Base-by-base conservation (phyloP, 352 stramenopile species). In the Blastocystis sp. region DNA sequence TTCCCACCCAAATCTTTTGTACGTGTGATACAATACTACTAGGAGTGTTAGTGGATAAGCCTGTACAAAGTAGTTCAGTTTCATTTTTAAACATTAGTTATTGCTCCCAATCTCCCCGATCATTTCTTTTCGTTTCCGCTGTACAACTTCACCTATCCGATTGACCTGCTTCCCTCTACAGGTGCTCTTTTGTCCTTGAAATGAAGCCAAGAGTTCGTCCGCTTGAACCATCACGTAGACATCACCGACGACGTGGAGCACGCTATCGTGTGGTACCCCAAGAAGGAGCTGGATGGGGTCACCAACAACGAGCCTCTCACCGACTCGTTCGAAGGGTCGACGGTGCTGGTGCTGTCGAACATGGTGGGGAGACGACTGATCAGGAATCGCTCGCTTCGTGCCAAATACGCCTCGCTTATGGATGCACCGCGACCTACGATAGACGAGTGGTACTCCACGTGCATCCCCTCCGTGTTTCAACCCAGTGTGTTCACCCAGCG, bases 81-180 rank as follows among this genome's bases (percentile, higher is more conserved):
- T n/a, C 47, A 9, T 53, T 45, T 11, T 45, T 68, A 13, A 53
- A 37, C 9, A 30, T n/a, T 68, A 85, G 73, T 85, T 16, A 85
- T 66, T 18, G 47, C 73, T 69, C 73, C 73, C 30, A 55, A 26
- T 11, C 26, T 85, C n/a, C 73, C 73, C 16, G 63, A 62, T 85
- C 73, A 85, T 30, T 85, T 85, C 26, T 85, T 85, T 34, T 26
- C 34, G 20, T 85, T 85, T 45, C 73, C 73, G 7, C 34, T 85
- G 8, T 59, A 54, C 50, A 85, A 85, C 43, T 26, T 85, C 18
- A 85, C 73, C 1, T 85, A 68, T 43, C 73, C 73, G 2, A 53
- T 47, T 4, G n/a, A 30, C 20, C 5, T 65, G 9, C 24, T 34
- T 43, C 34, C 24, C 3, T n/a, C 30, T 3, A 66, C 73, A 26